These are phyloP conservation scores for Penicillium diatomitis DNA, from an alignment of 495 filamentous ascomycete genomes.

Conservation along the genomic window DNA sequence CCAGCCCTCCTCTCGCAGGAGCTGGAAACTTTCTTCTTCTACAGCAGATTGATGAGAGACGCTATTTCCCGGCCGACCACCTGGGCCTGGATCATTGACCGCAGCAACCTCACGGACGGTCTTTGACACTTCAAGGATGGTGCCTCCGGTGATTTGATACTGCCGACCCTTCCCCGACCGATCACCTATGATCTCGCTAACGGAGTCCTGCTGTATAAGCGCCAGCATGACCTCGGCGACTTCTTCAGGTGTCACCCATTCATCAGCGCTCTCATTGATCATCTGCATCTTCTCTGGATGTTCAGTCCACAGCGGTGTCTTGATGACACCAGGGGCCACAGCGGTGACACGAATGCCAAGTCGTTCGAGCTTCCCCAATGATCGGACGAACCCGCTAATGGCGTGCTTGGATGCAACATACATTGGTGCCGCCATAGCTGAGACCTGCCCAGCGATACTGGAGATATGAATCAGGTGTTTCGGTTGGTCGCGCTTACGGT, in stretches of 20 bases:
- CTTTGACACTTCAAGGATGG: slow-evolving; percentile 52
- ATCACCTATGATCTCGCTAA: slow-evolving; percentile 37
- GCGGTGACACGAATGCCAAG: slow-evolving; percentile 55
- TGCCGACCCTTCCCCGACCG: slow-evolving; percentile 21
- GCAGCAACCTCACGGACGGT: slow-evolving; percentile 42
- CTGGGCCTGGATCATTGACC: slow-evolving; percentile 52
- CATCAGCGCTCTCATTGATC: slow-evolving; percentile 39
- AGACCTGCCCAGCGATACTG: slow-evolving; percentile 52
- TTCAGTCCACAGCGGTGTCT: slow-evolving; percentile 61
- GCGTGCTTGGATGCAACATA: slow-evolving; percentile 57
- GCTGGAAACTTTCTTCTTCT: slow-evolving; percentile 37
- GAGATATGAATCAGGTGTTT: slow-evolving; percentile 53
- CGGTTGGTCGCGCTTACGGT: slow-evolving; percentile 21
- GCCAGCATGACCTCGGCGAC: slow-evolving; percentile 57
- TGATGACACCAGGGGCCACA: slow-evolving; percentile 58
- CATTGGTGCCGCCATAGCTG: slow-evolving; percentile 41
- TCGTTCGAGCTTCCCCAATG: slow-evolving; percentile 37
- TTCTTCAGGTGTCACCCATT: slow-evolving; percentile 56
- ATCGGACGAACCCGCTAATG: slow-evolving; percentile 51
- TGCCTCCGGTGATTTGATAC: slow-evolving; percentile 35
- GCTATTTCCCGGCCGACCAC: slow-evolving; percentile 34
- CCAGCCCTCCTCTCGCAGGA: slow-evolving; percentile 37
- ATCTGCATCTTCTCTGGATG: slow-evolving; percentile 56
- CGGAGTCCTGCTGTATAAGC: slow-evolving; percentile 42
- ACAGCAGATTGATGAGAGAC: slow-evolving; percentile 29